Base-by-base conservation (phyloP, 2,329 filamentous ascomycete genomes). In the Trichoderma atrobrunneum region DNA sequence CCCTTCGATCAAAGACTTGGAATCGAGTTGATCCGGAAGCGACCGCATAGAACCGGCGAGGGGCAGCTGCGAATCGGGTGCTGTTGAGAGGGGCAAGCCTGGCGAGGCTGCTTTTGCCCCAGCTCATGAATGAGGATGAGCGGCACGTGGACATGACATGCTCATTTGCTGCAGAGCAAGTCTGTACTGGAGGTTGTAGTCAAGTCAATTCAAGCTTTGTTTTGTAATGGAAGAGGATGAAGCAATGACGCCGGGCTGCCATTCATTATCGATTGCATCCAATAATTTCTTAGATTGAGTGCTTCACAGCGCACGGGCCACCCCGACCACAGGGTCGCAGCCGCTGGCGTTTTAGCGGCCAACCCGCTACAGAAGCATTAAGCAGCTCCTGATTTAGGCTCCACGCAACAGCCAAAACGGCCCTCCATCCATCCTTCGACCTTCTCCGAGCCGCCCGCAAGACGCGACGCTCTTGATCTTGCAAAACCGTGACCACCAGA, bases 1-100 rank as follows among this genome's bases (percentile, higher is more conserved):
- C 89, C 76, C 89, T 88, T 74, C 91, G 89, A 82, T 97, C 97
- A 88, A 99, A 99, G 81, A 99, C 93, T 76, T 98, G 92, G 76
- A 97, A 90, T 48, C 91, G 89, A 30, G 94, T 93, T 54, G 90
- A 89, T 73, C 93, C 93, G 2, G 93, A 87, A 24, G 93, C 87
- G 82, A 94, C 92, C 66, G 95, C 95, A 82, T 96, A 97, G 72
- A 82, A 84, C 72, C 92, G 86, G 72, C 83, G 80, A 43, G 72
- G 72, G 71, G 72, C 54, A 70, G 72, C 73, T 70, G 57, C 56
- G 28, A 73, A 72, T 48, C 73, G 63, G 56, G 57, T 70, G 74
- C 72, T 54, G 56, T 16, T 71, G 72, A 74, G 73, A 51, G 62
- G 74, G 69, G 75, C 70, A 48, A 77, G 59, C 71, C 74, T 75